Base-by-base conservation (phyloP, 2,329 filamentous ascomycete species). In the Simplicillium aogashimaense region DNA sequence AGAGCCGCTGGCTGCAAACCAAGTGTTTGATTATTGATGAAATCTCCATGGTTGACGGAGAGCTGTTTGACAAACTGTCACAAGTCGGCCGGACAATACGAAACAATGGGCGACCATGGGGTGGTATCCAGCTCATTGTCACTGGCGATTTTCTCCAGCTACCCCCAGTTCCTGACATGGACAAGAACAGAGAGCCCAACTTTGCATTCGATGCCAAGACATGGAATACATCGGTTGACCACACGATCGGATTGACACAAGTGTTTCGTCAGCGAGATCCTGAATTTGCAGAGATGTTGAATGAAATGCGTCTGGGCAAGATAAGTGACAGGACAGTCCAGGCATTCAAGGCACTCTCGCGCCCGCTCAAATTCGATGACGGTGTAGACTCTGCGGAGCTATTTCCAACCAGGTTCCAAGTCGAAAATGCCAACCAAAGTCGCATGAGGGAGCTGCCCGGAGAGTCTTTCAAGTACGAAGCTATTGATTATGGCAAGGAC, bases 131-230 rank as follows among this genome's bases (percentile, higher is more conserved):
- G 51, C 72, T 98, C 25, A 77, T 98, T 42, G 86, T 98, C 44
- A 98, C 92, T 0, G 92, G 92, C 3, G 92, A 98, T 54, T 98
- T 98, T 63, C 98, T 98, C 61, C 92, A 98, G 58, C 66, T 98
- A 3, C 92, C 92, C 1, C 92, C 92, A 1, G 92, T 98, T 1
- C 89, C 90, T 2, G 89, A 95, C 29, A 68, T 68, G 32, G 78
- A 76, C 33, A 77, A 79, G 39, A 64, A 66, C 43, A 65, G 69
- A 36, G 72, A 81, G 18, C 78, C 82, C 36, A 95, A 88, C 55
- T 98, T 98, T 59, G 83, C 89, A 0, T 98, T 98, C 56, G 86
- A 95, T 52, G 89, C 89, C 7, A 76, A 77, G 3, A 94, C 89
- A 0, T 98, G 94, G 92, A 81, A 73, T 42, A 95, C 88, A 1